Percentiles rank a stretch among this genome's conserved stretches.
Evolutionary conservation across 2,329 filamentous ascomycete species (phyloP).

Genomic region (Apiospora marii): DNA sequence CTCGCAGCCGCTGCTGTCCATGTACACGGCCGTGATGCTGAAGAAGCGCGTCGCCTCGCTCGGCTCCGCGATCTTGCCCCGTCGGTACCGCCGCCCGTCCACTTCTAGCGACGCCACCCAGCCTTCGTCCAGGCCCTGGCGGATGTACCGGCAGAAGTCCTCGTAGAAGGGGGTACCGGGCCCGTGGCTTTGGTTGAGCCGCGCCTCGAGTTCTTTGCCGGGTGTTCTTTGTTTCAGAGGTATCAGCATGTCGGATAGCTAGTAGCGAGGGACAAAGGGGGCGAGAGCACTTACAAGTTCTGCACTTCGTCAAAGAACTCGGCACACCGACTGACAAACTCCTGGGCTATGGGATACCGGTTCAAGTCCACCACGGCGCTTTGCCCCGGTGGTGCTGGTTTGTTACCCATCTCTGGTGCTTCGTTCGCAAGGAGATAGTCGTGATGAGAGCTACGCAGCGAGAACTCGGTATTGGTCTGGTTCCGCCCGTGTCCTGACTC

Average conservation of each 20-base stretch:
- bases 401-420: slow-evolving; percentile 29
- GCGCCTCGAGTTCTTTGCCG: slow-evolving; percentile 52
- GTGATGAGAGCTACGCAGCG: background rate
- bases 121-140: slow-evolving; percentile 50
- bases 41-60: slow-evolving; percentile 56
- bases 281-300: slow-evolving; percentile 38
- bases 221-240: slow-evolving; percentile 44
- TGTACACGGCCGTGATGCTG: slow-evolving; percentile 65
- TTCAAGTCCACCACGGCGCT: slow-evolving; percentile 35
- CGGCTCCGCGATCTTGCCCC: slow-evolving; percentile 55
- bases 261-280: background rate
- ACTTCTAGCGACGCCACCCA: slow-evolving; percentile 54
- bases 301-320: slow-evolving; percentile 43
- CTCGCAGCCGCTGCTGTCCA: slow-evolving; percentile 50
- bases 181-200: slow-evolving; percentile 52
- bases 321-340: slow-evolving; percentile 39
- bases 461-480: background rate
- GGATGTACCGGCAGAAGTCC: slow-evolving; percentile 48
- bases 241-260: background rate
- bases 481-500: background rate
- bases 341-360: slow-evolving; percentile 40
- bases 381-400: slow-evolving; percentile 27
- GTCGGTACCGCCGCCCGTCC: slow-evolving; percentile 55
- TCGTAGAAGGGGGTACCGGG: slow-evolving; percentile 53
- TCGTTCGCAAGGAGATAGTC: background rate